A percentile compares a stretch with the other conserved stretches of the same genome.
These are phyloP conservation scores for Trametes sp. DNA, from an alignment of 1,284 basidiomycete species.

Conservation along the genomic window DNA sequence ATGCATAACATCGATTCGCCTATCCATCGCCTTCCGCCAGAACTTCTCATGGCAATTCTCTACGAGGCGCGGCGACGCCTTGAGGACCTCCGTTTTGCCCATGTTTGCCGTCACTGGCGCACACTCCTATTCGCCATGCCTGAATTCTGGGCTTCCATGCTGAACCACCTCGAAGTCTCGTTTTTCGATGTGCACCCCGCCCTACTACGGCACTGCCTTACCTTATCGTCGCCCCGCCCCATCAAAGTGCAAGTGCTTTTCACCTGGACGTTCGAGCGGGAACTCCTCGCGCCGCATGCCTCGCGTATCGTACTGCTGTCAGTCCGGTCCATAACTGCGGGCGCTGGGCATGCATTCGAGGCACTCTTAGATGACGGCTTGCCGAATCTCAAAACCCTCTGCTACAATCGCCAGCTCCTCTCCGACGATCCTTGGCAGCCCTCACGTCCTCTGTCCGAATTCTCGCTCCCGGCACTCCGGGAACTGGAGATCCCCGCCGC, in stretches of 20 bases:
- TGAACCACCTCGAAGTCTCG: not conserved
- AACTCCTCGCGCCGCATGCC: not conserved
- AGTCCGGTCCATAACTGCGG: not conserved
- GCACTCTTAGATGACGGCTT: not conserved
- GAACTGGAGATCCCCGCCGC: not conserved
- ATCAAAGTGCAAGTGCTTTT: not conserved
- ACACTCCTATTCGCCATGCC: constrained; percentile 1
- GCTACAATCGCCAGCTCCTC: not conserved
- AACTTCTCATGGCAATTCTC: not conserved
- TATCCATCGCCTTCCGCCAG: not conserved
- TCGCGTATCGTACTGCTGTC: not conserved
- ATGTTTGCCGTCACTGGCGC: constrained; percentile 21
- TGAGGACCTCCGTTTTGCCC: constrained; percentile 1
- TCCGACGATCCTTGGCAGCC: not conserved
- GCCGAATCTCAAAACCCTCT: not conserved
- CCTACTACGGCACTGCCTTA: not conserved
- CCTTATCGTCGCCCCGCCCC: not conserved
- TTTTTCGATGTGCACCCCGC: not conserved
- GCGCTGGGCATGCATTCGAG: not conserved
- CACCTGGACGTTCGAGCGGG: not conserved
- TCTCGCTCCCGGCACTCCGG: not conserved
- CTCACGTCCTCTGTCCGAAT: not conserved
- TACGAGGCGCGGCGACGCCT: not conserved
- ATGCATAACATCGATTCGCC: not conserved
- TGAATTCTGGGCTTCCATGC: constrained; percentile 9